phyloP scores from a whole-genome alignment of 805 yeast genomes.

The Saccharomycopsis olivae region DNA sequence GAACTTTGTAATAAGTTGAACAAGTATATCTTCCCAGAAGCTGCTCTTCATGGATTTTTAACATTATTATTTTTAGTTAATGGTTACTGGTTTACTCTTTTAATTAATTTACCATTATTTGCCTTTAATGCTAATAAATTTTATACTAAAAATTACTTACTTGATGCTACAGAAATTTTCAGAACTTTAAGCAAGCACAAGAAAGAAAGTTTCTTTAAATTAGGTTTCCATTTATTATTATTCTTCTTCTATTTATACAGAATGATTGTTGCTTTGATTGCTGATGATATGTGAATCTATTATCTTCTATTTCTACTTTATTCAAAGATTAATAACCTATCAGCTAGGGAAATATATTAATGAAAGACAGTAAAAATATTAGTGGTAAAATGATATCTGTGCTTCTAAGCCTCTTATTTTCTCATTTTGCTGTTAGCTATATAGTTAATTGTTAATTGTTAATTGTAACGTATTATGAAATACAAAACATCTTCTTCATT shows the following conservation, averaged over 20 bases:
- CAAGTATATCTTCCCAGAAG: conserved; percentile 84
- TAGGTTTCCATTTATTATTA: conserved; percentile 83
- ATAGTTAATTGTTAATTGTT: too few relatives aligned
- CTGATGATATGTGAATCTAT: conserved; percentile 40
- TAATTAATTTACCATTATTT: conserved; percentile 72
- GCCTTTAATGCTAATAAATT: conserved; percentile 79
- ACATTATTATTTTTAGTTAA: conserved; percentile 64
- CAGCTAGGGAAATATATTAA: too few relatives aligned
- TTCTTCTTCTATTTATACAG: conserved; percentile 94
- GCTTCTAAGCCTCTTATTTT: too few relatives aligned
- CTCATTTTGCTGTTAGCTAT: too few relatives aligned
- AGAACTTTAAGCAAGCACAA: conserved; percentile 89
- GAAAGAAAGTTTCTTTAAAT: conserved; percentile 81
- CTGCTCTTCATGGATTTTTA: conserved; percentile 65
- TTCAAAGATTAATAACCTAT: too few relatives aligned
- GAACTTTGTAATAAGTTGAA: conserved; percentile 91
- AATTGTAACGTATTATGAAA: too few relatives aligned
- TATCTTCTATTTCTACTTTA: too few relatives aligned
- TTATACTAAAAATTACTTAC: conserved; percentile 66
- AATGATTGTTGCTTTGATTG: conserved; percentile 88
- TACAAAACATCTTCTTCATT: too few relatives aligned
- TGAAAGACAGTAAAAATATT: too few relatives aligned
- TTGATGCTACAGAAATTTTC: conserved; percentile 96
- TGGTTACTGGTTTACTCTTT: conserved; percentile 87
- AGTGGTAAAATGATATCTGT: too few relatives aligned